A percentile compares a stretch with the other conserved stretches of the same genome.
These are phyloP conservation scores for Rhizopus delemar DNA, from an alignment of 371 early-diverging fungal species.

Conservation along the genomic window DNA sequence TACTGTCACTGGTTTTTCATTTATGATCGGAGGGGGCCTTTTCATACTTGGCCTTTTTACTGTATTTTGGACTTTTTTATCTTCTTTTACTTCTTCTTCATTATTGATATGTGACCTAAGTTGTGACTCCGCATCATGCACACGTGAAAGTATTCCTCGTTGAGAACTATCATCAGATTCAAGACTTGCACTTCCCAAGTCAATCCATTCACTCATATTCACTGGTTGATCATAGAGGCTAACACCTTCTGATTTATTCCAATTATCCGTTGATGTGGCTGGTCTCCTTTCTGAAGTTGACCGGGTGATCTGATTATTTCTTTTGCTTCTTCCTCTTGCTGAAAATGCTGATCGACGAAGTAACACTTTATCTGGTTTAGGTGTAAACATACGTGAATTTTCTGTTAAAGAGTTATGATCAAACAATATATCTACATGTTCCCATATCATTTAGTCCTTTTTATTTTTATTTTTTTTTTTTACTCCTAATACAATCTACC, in stretches of 20 bases:
- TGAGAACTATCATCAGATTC: conserved; percentile 36
- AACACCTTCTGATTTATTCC: conserved; percentile 30
- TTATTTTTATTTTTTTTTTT: conserved; percentile 1
- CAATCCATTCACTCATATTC: conserved; percentile 53
- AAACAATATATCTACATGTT: conserved; percentile 9
- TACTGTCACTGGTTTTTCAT: neutral
- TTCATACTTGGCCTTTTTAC: neutral
- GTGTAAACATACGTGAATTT: conserved; percentile 23
- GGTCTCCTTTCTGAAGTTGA: conserved; percentile 17
- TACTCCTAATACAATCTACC: conserved; percentile 1
- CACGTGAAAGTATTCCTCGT: conserved; percentile 43
- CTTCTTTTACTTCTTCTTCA: neutral
- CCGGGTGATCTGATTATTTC: conserved; percentile 1
- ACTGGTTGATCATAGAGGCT: conserved; percentile 47
- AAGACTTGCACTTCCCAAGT: conserved; percentile 43
- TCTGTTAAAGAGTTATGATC: conserved; percentile 25
- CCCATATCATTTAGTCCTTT: neutral
- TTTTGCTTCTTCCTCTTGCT: conserved; percentile 26
- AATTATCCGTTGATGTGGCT: neutral
- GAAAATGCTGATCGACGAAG: conserved; percentile 34
- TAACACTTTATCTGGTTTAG: conserved; percentile 19
- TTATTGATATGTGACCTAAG: conserved; percentile 18
- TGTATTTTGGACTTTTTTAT: neutral
- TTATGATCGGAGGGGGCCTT: neutral
- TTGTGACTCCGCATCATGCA: conserved; percentile 41